Base-by-base conservation (phyloP, 2,329 filamentous ascomycete genomes). In the Huntiella savannae region DNA sequence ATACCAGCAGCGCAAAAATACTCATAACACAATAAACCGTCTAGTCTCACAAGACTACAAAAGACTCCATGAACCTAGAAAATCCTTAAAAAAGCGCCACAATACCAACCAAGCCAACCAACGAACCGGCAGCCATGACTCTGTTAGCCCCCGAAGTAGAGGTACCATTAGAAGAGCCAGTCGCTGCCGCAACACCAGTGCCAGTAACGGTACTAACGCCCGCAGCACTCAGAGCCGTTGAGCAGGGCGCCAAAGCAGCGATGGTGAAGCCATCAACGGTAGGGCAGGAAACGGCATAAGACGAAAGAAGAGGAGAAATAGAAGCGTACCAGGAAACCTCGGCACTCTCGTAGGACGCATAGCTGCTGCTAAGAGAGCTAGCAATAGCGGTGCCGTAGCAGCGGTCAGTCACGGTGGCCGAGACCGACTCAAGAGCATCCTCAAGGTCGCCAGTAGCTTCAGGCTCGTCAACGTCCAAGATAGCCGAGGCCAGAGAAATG, bases 301-400 rank as follows among this genome's bases (percentile, higher is more conserved):
- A 49, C 10, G 42, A 19, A 3, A 45, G 52, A 32, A 55, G 52
- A 44, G 51, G 52, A 48, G 52, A 41, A 56, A 60, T 54, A 33
- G 50, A 38, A 15, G 46, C 47, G 53, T 56, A 57, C 60, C 62
- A 64, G 2, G 52, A 54, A 7, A 51, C 15, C 33, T 59, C 46
- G 50, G 57, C 46, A 43, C 53, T 53, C 52, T 52, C 56, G 57
- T 62, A 63, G 50, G 52, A 54, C 17, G 52, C 49, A 54, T 58
- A 62, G 37, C 58, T 52, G 28, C 48, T 52, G 53, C 51, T 55
- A 33, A 63, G 55, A 53, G 53, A 55, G 16, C 50, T 35, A n/a
- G 62, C 58, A 28, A 52, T 42, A 5, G 55, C 47, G 46, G 48
- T 55, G 55, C 58, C 56, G 51, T 48, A 15, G 59, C 61, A 63